Base-by-base conservation (phyloP, 139 green algal genomes). In the Astrephomene gubernaculifera region DNA sequence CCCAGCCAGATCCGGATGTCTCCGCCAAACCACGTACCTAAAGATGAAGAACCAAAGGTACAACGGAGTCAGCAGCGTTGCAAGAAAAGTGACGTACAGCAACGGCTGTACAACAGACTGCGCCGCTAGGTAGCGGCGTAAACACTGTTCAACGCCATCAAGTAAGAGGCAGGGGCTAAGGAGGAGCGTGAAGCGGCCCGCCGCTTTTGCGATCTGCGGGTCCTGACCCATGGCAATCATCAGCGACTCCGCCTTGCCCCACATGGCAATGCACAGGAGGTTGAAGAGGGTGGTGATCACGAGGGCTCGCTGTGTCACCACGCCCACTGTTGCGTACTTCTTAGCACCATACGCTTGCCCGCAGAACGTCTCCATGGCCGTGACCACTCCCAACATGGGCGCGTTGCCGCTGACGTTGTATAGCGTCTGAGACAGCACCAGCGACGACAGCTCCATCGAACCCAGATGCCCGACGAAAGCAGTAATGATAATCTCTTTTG, bases 311-410 rank as follows among this genome's bases (percentile, higher is more conserved):
- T n/a, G n/a, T n/a, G n/a, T n/a, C n/a, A n/a, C n/a, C n/a, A n/a
- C n/a, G n/a, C n/a, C n/a, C n/a, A n/a, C 83, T 22, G 80, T 87
- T 1, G 45, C 8, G 44, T 89, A 90, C 54, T 84, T 83, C 49
- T 85, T 81, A 22, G 90, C 90, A 7, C 90, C 90, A 61, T 87
- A 92, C 0, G 90, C 90, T 69, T 94, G 90, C 1, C 90, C 90
- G 64, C 90, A 94, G 45, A 92, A 94, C 0, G 90, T 94, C 68
- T 94, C 90, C 90, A 94, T 94, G 5, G 90, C 90, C n/a, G 89
- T 91, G 1, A 92, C 90, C 39, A 93, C 71, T 7, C 90, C 89
- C n/a, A n/a, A n/a, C n/a, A n/a, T n/a, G n/a, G n/a, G n/a, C n/a
- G n/a, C n/a, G n/a, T n/a, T n/a, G n/a, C n/a, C n/a, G n/a, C n/a